Conservation (phyloP, 257 asterid species). For the Nicotiana attenuata region DNA sequence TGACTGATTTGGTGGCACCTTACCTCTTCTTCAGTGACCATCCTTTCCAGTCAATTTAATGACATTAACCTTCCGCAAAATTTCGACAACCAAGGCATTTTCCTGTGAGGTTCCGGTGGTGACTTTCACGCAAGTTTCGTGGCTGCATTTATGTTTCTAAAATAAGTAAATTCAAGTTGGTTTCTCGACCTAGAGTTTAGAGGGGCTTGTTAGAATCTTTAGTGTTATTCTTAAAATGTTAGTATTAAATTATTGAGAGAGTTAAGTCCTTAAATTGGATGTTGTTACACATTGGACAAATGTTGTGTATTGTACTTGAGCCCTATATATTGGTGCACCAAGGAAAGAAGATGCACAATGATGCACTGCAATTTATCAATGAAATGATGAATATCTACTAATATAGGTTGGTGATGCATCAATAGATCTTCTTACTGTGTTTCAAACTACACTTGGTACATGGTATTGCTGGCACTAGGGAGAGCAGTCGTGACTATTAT, state of each 20-base stretch:
- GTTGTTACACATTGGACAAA: background rate
- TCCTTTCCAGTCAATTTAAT: background rate
- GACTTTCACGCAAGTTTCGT: background rate
- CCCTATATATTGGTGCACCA: background rate
- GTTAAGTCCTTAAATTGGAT: background rate
- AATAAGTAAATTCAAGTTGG: background rate
- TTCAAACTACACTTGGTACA: background rate
- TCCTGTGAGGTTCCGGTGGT: background rate
- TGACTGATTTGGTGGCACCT: background rate
- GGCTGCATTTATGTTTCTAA: background rate
- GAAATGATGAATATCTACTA: background rate
- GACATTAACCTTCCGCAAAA: background rate
- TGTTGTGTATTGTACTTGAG: background rate
- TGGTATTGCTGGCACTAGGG: background rate
- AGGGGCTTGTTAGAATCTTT: background rate
- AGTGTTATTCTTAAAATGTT: background rate
- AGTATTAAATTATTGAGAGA: background rate
- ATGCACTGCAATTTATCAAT: background rate
- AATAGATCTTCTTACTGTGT: background rate
- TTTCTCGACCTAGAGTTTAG: background rate
- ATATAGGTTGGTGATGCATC: background rate
- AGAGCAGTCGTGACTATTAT: background rate
- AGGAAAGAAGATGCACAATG: background rate
- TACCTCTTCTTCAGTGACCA: background rate
- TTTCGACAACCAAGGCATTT: background rate